Base-by-base conservation (phyloP, 2,329 filamentous ascomycete genomes). In the Mariannaea sp. region DNA sequence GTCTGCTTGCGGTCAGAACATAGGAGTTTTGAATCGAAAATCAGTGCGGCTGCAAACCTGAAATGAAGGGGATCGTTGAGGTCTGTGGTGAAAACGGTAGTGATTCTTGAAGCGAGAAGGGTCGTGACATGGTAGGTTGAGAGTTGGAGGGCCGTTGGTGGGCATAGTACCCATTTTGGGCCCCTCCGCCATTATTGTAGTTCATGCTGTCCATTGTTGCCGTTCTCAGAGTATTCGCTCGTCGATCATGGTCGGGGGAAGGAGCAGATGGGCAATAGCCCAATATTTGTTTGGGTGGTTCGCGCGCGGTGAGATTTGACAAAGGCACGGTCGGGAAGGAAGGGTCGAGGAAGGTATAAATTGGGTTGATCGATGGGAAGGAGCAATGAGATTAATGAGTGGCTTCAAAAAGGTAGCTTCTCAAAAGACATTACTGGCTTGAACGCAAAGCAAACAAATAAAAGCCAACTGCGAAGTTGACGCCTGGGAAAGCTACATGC, bases 1-100 rank as follows among this genome's bases (percentile, higher is more conserved):
- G 65, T 84, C 86, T 89, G 58, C 13, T 27, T 7, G 42, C 41
- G n/a, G 47, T 68, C 17, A 67, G 61, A 51, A 19, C 14, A 42
- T 40, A n/a, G n/a, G 19, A n/a, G 14, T 20, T 13, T 36, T 20
- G 35, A 24, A 13, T 10, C 8, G 27, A 16, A n/a, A 26, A 30
- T 45, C 14, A 26, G 14, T 29, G 30, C 19, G 41, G 38, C 7
- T 46, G 66, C 77, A 59, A 73, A 92, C 90, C 85, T 61, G 88
- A 82, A 70, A 88, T 84, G 71, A 93, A 90, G 3, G 90, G 89
- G 46, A 90, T 80, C 42, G 92, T 87, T 3, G 89, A 91, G 42
- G 87, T 89, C 68, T 93, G 87, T 19, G 90, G 90, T 45, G 89
- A 90, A 72, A 86, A 92, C n/a, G 89, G 88, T 39, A 94, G 77